phyloP scores from a whole-genome alignment of 2,329 filamentous ascomycete species.

The Neonectria ditissima region DNA sequence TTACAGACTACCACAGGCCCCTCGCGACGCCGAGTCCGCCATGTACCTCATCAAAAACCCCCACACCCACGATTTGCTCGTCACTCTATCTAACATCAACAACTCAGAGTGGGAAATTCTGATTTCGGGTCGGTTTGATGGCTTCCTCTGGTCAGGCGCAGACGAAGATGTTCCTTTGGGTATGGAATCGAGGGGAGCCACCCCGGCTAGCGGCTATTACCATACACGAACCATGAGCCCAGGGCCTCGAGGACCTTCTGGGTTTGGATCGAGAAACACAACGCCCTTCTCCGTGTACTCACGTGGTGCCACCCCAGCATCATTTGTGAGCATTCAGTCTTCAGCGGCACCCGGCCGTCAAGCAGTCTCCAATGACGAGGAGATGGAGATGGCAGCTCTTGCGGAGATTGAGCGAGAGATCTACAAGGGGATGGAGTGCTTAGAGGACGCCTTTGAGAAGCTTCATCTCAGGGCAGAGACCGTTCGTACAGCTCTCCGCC shows the following conservation, averaged over 20 bases:
- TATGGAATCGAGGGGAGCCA: slow-evolving; percentile 65
- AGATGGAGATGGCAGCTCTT: slow-evolving; percentile 89
- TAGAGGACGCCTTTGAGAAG: slow-evolving; percentile 93
- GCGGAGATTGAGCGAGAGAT: slow-evolving; percentile 95
- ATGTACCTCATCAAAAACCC: slow-evolving; percentile 89
- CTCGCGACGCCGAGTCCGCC: slow-evolving; percentile 86
- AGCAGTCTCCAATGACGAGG: slow-evolving; percentile 89
- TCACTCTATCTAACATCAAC: slow-evolving; percentile 88
- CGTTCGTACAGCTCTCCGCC: slow-evolving; percentile 82
- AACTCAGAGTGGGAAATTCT: slow-evolving; percentile 97
- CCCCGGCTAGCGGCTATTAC: slow-evolving; percentile 64
- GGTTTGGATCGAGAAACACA: slow-evolving; percentile 58
- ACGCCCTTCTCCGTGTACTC: slow-evolving; percentile 65
- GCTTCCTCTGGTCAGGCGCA: slow-evolving; percentile 93
- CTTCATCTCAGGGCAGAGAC: slow-evolving; percentile 87
- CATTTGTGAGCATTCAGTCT: slow-evolving; percentile 69
- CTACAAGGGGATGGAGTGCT: slow-evolving; percentile 90
- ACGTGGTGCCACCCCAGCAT: slow-evolving; percentile 67
- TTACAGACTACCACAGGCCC: slow-evolving; percentile 78
- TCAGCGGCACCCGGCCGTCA: slow-evolving; percentile 60
- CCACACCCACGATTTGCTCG: slow-evolving; percentile 84
- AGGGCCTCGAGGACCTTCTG: slow-evolving; percentile 55
- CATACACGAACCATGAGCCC: slow-evolving; percentile 55
- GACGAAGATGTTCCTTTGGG: slow-evolving; percentile 67
- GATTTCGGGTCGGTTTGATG: slow-evolving; percentile 92